These are phyloP conservation scores for Aeminium ludgeri DNA, from an alignment of 495 filamentous ascomycete genomes.

Conservation along the genomic window DNA sequence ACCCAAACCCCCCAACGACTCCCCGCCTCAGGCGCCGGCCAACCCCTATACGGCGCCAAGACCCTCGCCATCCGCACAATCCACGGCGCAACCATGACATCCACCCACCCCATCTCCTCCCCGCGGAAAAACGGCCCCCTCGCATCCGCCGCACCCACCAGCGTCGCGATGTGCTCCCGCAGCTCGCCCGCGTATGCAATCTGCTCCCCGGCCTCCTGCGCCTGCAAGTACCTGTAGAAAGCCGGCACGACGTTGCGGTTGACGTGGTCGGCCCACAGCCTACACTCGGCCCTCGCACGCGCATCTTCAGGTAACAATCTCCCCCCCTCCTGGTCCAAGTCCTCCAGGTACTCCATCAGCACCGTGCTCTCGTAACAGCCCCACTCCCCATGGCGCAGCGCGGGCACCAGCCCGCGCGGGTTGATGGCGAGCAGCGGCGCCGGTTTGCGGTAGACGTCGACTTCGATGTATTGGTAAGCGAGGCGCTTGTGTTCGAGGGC, in stretches of 20 bases:
- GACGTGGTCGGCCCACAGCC: slow-evolving; percentile 80
- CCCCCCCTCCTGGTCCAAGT: slow-evolving; percentile 39
- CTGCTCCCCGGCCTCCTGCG: slow-evolving; percentile 49
- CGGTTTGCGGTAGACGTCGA: slow-evolving; percentile 75
- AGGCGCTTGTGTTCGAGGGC: slow-evolving; percentile 74
- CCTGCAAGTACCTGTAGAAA: slow-evolving; percentile 66
- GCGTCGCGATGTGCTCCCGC: slow-evolving; percentile 46
- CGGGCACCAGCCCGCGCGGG: slow-evolving; percentile 75
- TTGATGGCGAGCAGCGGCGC: slow-evolving; percentile 65
- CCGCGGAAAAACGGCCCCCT: slow-evolving; percentile 40
- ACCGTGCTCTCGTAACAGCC: slow-evolving; percentile 76
- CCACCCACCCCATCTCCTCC: slow-evolving; percentile 23
- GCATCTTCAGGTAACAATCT: slow-evolving; percentile 49
- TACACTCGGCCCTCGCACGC: slow-evolving; percentile 56
- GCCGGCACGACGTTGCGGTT: slow-evolving; percentile 67
- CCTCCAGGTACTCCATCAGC: slow-evolving; percentile 86
- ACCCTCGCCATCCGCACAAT: slow-evolving; percentile 59
- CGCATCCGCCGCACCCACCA: slow-evolving; percentile 54
- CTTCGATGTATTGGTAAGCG: slow-evolving; percentile 80
- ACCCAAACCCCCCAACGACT: slow-evolving; percentile 65
- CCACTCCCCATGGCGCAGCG: slow-evolving; percentile 70
- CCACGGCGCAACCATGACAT: slow-evolving; percentile 82
- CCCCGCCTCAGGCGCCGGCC: slow-evolving; percentile 53
- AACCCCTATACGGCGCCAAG: slow-evolving; percentile 62
- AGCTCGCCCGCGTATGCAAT: slow-evolving; percentile 46